phyloP scores from a whole-genome alignment of 768 basidiomycete species.

The Tephrocybe sp. region DNA sequence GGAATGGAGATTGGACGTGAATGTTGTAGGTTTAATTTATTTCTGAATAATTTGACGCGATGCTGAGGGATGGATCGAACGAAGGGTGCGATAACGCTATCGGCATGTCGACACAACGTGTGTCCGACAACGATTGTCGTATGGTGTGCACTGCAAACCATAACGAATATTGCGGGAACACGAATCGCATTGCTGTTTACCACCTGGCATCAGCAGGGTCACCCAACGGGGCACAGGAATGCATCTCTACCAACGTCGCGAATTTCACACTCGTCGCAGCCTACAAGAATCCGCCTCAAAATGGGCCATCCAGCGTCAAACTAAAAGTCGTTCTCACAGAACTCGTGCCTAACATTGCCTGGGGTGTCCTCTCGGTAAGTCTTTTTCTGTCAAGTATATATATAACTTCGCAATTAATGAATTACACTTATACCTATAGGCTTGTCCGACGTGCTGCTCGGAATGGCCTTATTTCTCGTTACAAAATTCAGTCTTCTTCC shows the following conservation, averaged over 20 bases:
- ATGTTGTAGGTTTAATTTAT: slow-evolving; percentile 41
- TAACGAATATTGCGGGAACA: slow-evolving; percentile 37
- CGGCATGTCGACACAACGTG: slow-evolving; percentile 32
- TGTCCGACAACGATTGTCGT: slow-evolving; percentile 39
- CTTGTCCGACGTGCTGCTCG: slow-evolving; percentile 39
- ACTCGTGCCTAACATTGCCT: slow-evolving; percentile 35
- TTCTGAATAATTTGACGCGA: neutral
- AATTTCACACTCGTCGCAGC: slow-evolving; percentile 37
- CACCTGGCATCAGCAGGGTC: slow-evolving; percentile 27
- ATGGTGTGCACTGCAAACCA: slow-evolving; percentile 36
- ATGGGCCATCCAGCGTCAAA: slow-evolving; percentile 26
- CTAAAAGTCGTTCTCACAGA: slow-evolving; percentile 37
- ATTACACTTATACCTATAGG: slow-evolving; percentile 20
- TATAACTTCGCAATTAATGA: neutral
- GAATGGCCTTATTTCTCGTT: slow-evolving; percentile 40
- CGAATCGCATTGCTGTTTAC: slow-evolving; percentile 37
- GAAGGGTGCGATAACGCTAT: slow-evolving; percentile 40
- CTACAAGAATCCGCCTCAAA: slow-evolving; percentile 31
- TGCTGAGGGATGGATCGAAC: neutral
- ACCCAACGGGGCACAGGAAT: slow-evolving; percentile 24
- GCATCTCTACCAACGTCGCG: slow-evolving; percentile 26
- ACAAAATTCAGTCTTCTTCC: slow-evolving; percentile 38
- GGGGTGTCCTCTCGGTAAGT: slow-evolving; percentile 41
- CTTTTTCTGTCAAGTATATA: neutral
- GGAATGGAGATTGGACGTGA: slow-evolving; percentile 47